phyloP scores from a whole-genome alignment of 139 green algal species.

The Coccomyxa sp. region DNA sequence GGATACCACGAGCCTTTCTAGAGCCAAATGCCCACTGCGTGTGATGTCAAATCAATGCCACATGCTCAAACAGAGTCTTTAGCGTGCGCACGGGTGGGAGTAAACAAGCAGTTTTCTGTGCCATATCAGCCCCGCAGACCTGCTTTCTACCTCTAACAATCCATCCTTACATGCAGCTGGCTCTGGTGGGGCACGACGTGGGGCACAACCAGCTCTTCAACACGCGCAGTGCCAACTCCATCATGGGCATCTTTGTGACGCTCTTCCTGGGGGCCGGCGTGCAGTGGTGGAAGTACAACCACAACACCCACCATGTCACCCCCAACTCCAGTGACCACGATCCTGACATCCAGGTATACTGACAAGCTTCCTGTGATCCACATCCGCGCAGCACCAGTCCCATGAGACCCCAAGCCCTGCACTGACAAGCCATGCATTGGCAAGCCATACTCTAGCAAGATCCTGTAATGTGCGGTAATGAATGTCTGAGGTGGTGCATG shows the following conservation, averaged over 20 bases:
- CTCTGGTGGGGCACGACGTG: constrained; percentile 38
- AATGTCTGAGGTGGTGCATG: too few species aligned
- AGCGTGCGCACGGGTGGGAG: background rate
- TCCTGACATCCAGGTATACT: constrained; percentile 36
- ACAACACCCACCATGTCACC: constrained; percentile 37
- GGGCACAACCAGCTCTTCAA: constrained; percentile 31
- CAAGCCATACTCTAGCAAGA: too few species aligned
- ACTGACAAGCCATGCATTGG: background rate
- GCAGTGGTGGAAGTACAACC: constrained; percentile 17
- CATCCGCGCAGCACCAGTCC: too few species aligned
- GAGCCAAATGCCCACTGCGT: background rate
- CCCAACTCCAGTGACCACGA: constrained; percentile 38
- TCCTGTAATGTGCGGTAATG: too few species aligned
- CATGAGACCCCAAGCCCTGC: too few species aligned
- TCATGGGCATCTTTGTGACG: constrained; percentile 23
- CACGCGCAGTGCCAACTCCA: constrained; percentile 11
- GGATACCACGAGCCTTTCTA: too few species aligned
- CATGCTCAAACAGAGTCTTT: background rate
- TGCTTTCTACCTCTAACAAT: background rate
- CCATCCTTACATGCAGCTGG: constrained; percentile 9
- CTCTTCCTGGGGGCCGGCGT: constrained; percentile 1
- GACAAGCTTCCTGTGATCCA: background rate
- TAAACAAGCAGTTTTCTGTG: background rate
- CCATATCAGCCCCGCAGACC: too few species aligned
- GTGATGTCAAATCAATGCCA: background rate